Evolutionary conservation across 2,329 filamentous ascomycete genomes (phyloP), one percentile per base, ranked within the genome.

Genomic region (Calonectria leucothoes): DNA sequence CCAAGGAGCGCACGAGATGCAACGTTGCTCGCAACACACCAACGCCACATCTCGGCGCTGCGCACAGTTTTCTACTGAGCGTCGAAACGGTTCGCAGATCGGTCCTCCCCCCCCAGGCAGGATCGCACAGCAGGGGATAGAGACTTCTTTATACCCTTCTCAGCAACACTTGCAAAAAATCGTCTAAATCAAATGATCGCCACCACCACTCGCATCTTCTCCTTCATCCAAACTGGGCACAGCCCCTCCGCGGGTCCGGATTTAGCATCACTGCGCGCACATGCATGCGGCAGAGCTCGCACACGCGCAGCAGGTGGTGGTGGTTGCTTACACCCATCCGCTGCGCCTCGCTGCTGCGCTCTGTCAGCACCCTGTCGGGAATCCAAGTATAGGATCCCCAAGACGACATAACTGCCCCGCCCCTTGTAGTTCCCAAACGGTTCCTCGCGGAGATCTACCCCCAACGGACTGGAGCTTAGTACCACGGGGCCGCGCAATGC

Each of bases 261-360:
- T 61, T 66, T 71, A 71, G 69, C 33, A 71, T 61, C 33, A 37
- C 33, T 29, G 51, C 63, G 33, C 20, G 27, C 27, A n/a, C 63
- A 42, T 14, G 27, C 27, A n/a, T 66, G 39, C 69, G 29, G 23
- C 12, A 35, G 55, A 29, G 59, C 61, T 42, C 49, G 25, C 42
- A 57, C 51, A 59, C 27, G 4, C n/a, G 31, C 66, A 31, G 29
- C 29, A 33, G 10, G 27, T 64, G 20, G 31, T 64, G 20, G 31
- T 25, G 59, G 52, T 20, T 42, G 11, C 23, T 61, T 33, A 35
- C 55, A 17, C 23, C 23, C 23, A 39, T 33, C 33, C 37, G 45
- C 55, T 69, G 33, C 67, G 39, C 67, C 69, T 51, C 63, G 17
- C 20, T 39, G 59, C 25, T 42, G 39, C 20, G 37, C 59, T 45